A percentile compares a stretch with the other conserved stretches of the same genome.
phyloP scores from a whole-genome alignment of 306 rosid species.

The Dalbergia cochinchinensis region DNA sequence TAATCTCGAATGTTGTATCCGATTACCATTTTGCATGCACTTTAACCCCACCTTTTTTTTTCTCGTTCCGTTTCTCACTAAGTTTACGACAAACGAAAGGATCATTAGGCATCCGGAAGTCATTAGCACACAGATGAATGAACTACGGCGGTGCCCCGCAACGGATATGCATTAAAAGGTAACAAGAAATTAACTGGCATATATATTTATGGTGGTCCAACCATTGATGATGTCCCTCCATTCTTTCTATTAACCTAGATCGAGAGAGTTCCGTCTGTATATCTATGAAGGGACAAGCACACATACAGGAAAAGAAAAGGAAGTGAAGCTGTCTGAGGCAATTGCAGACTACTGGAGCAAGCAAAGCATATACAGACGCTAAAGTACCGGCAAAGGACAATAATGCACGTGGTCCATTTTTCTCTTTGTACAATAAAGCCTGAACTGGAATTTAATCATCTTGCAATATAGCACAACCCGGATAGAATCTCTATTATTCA shows the following conservation, averaged over 20 bases:
- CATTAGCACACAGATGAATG: not conserved
- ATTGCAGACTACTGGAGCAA: slow-evolving; percentile 6
- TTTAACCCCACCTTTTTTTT: not conserved
- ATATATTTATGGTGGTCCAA: slow-evolving; percentile 25
- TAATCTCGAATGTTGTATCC: not conserved
- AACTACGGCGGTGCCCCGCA: not conserved
- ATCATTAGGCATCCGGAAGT: not conserved
- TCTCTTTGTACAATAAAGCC: slow-evolving; percentile 16
- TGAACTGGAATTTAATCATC: slow-evolving; percentile 27
- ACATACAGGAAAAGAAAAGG: slow-evolving; percentile 33
- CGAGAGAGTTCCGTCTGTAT: slow-evolving; percentile 15
- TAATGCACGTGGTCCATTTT: slow-evolving; percentile 49
- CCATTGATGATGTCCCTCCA: not conserved
- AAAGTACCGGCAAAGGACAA: slow-evolving; percentile 31
- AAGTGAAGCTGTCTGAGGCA: slow-evolving; percentile 7
- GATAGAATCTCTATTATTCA: slow-evolving; percentile 34
- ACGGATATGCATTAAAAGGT: not conserved
- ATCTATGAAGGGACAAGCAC: slow-evolving; percentile 40
- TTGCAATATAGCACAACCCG: slow-evolving; percentile 31
- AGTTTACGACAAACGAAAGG: not conserved
- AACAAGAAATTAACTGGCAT: not conserved
- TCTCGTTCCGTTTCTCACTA: not conserved
- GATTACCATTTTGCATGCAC: not conserved
- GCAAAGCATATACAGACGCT: slow-evolving; percentile 5
- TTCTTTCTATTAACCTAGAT: not conserved